Evolutionary conservation across 2,329 filamentous ascomycete species (phyloP).

Genomic region (Fusarium sp.): DNA sequence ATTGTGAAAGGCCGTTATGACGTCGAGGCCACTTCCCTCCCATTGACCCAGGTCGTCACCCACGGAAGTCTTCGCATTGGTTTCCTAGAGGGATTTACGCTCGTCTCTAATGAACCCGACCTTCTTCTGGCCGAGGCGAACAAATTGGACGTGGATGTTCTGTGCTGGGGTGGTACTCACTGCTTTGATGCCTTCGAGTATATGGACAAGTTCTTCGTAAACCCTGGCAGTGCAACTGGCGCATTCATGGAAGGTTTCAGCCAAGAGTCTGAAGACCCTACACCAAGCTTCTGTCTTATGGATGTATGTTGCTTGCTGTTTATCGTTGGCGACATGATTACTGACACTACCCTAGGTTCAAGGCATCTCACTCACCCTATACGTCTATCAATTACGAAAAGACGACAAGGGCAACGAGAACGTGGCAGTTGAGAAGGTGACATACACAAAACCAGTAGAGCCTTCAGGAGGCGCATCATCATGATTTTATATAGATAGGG

Average conservation of each 20-base stretch:
- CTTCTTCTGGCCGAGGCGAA: conserved; percentile 75
- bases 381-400: conserved; percentile 89
- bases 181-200: conserved; percentile 78
- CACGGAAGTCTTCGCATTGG: conserved; percentile 74
- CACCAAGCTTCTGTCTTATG: conserved; percentile 96
- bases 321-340: neutral
- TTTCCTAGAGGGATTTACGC: conserved; percentile 75
- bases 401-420: conserved; percentile 81
- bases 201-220: conserved; percentile 80
- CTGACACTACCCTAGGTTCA: conserved; percentile 73
- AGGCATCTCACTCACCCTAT: conserved; percentile 93
- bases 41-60: conserved; percentile 73
- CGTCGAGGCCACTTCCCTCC: conserved; percentile 73
- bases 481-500: conserved; percentile 31
- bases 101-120: conserved; percentile 74
- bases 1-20: conserved; percentile 76
- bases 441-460: conserved; percentile 81
- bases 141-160: conserved; percentile 74
- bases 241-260: conserved; percentile 70
- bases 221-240: conserved; percentile 74
- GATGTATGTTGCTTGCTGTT: conserved; percentile 75
- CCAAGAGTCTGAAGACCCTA: conserved; percentile 74
- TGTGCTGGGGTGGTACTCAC: conserved; percentile 76
- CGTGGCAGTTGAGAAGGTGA: conserved; percentile 87
- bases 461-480: conserved; percentile 63